A percentile compares a stretch with the other conserved stretches of the same genome.
Evolutionary conservation across 2,329 filamentous ascomycete genomes (phyloP).

Genomic region (Pseudogymnoascus sp.): DNA sequence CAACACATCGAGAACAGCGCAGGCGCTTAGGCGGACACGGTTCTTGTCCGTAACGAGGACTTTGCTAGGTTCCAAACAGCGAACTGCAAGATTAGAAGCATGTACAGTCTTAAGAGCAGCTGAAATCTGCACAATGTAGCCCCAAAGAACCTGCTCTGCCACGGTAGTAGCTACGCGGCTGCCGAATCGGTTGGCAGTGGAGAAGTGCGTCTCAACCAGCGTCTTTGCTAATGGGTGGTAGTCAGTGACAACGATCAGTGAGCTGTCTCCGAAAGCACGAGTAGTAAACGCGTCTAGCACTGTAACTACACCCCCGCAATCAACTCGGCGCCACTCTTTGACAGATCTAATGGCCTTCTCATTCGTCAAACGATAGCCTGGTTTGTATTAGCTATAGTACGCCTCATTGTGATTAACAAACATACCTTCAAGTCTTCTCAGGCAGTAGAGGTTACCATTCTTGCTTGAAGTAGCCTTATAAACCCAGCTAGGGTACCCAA

Average conservation of each 20-base stretch:
- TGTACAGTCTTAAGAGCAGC: constrained; percentile 86
- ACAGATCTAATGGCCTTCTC: constrained; percentile 81
- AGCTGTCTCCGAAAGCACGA: constrained; percentile 86
- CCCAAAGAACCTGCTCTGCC: constrained; percentile 74
- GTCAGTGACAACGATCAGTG: constrained; percentile 86
- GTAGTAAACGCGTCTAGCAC: constrained; percentile 92
- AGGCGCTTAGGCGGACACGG: constrained; percentile 79
- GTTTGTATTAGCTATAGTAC: neutral
- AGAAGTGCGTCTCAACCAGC: constrained; percentile 72
- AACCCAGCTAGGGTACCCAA: constrained; percentile 86
- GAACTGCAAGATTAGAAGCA: constrained; percentile 68
- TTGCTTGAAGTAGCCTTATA: constrained; percentile 90
- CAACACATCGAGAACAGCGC: constrained; percentile 82
- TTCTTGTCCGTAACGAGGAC: constrained; percentile 87
- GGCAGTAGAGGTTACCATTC: constrained; percentile 79
- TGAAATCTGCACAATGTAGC: constrained; percentile 84
- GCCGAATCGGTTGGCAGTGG: constrained; percentile 30
- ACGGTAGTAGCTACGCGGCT: constrained; percentile 36
- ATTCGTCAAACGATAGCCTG: constrained; percentile 78
- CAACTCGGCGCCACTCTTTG: constrained; percentile 81
- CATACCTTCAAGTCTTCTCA: constrained; percentile 74
- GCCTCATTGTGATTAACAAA: neutral
- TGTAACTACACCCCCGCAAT: constrained; percentile 73
- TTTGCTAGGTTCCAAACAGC: constrained; percentile 80
- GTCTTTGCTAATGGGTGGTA: constrained; percentile 91